These are phyloP conservation scores for Lactifluus subvellereus DNA, from an alignment of 768 basidiomycete genomes.

Conservation along the genomic window DNA sequence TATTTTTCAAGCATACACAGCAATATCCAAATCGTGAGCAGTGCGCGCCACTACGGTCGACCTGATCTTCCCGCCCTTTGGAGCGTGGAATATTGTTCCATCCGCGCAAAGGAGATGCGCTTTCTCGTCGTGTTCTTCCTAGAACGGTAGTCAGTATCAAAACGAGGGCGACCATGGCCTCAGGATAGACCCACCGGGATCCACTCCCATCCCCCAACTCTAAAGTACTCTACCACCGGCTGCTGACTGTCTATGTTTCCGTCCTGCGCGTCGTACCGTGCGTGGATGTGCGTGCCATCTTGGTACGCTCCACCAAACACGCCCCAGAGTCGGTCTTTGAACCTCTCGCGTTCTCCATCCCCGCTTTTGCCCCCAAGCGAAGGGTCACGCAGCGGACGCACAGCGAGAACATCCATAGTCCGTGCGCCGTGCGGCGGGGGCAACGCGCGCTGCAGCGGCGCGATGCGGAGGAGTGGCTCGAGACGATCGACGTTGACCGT, in stretches of 20 bases:
- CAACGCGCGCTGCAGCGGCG: conserved; percentile 49
- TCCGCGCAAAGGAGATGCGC: conserved; percentile 79
- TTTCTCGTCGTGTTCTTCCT: conserved; percentile 54
- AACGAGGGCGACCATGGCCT: not conserved
- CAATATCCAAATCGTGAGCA: conserved; percentile 36
- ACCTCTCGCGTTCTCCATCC: conserved; percentile 40
- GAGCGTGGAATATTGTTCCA: conserved; percentile 63
- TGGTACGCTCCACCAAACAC: conserved; percentile 69
- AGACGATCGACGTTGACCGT: conserved; percentile 81
- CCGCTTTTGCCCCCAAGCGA: conserved; percentile 37
- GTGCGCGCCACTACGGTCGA: conserved; percentile 40
- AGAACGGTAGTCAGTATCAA: conserved; percentile 8
- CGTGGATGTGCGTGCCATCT: conserved; percentile 61
- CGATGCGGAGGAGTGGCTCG: conserved; percentile 75
- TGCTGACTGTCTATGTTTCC: conserved; percentile 42
- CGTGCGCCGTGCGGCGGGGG: conserved; percentile 36
- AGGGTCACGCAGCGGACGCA: conserved; percentile 67
- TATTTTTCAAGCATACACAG: conserved; percentile 41
- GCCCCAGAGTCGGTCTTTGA: conserved; percentile 47
- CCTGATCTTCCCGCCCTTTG: conserved; percentile 50
- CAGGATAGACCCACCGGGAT: conserved; percentile 52
- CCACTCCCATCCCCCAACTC: conserved; percentile 85
- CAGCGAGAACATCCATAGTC: conserved; percentile 66
- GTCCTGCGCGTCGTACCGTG: conserved; percentile 46
- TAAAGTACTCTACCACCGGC: conserved; percentile 67